These are phyloP conservation scores for Aspergillus pseudonomiae DNA, from an alignment of 2,329 filamentous ascomycete species.

Conservation along the genomic window DNA sequence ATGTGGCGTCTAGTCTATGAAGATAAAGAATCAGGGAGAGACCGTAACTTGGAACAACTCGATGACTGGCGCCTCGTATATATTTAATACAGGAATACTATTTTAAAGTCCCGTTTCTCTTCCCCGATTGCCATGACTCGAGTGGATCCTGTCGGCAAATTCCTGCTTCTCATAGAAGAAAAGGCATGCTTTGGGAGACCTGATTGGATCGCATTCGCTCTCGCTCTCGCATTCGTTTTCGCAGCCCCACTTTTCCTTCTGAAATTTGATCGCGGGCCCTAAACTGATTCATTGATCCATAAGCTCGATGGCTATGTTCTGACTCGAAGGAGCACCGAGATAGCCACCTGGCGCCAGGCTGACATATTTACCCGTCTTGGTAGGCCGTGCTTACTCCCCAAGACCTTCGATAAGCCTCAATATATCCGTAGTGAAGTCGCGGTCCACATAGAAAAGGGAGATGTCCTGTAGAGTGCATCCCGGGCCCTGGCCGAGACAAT, in stretches of 20 bases:
- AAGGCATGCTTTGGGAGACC: background rate
- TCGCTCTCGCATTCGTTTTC: conserved; percentile 30
- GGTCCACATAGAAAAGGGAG: background rate
- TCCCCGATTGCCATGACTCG: background rate
- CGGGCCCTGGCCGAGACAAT: background rate
- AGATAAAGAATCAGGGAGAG: background rate
- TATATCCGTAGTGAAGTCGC: background rate
- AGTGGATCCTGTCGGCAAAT: conserved; percentile 2
- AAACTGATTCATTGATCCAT: background rate
- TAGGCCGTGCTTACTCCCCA: background rate
- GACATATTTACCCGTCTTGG: background rate
- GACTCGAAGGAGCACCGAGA: background rate
- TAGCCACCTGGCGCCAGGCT: background rate
- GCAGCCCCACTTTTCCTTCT: conserved; percentile 19
- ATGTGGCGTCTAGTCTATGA: background rate
- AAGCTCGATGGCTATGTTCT: background rate
- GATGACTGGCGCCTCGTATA: background rate
- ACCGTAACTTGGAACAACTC: background rate
- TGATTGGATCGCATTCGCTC: conserved; percentile 24
- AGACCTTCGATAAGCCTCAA: background rate
- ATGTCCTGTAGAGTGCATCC: background rate
- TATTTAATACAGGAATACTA: background rate
- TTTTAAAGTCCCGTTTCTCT: conserved; percentile 12
- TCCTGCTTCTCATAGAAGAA: background rate
- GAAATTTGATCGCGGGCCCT: background rate